These are phyloP conservation scores for Plantago lanceolata DNA, from an alignment of 305 asterid genomes.

Conservation along the genomic window DNA sequence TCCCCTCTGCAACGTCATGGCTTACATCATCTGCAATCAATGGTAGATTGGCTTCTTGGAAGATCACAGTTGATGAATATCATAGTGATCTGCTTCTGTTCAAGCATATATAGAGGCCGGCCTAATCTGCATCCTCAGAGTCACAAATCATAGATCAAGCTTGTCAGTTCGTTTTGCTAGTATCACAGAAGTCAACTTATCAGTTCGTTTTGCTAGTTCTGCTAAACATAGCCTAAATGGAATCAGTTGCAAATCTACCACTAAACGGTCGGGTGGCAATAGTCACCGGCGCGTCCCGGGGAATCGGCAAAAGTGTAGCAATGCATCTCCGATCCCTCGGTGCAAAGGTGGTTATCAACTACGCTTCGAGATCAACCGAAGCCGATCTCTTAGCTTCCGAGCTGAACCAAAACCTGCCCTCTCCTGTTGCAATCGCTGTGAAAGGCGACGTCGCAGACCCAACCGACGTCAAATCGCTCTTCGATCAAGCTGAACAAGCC, in stretches of 20 bases:
- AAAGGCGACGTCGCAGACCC: slow-evolving; percentile 45
- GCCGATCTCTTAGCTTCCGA: slow-evolving; percentile 39
- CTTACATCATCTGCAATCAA: neutral
- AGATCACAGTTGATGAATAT: neutral
- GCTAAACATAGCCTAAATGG: slow-evolving; percentile 11
- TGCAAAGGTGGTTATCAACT: slow-evolving; percentile 42
- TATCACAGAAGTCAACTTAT: neutral
- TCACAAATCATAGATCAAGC: neutral
- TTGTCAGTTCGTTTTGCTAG: neutral
- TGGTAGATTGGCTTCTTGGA: neutral
- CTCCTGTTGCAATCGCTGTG: slow-evolving; percentile 35
- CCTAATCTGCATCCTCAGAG: too few relatives aligned
- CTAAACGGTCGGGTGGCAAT: slow-evolving; percentile 43
- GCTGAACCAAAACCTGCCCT: slow-evolving; percentile 25
- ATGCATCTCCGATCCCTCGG: slow-evolving; percentile 42
- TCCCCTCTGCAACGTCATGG: neutral
- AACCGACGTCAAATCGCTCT: slow-evolving; percentile 34
- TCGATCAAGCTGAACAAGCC: slow-evolving; percentile 41
- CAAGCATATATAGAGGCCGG: too few relatives aligned
- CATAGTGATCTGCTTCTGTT: neutral
- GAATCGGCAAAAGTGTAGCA: slow-evolving; percentile 53
- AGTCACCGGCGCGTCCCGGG: slow-evolving; percentile 73
- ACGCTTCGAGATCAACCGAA: slow-evolving; percentile 35
- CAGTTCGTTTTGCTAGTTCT: too few relatives aligned
- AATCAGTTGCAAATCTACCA: slow-evolving; percentile 21